Conservation (phyloP, 2,329 filamentous ascomycete species). For the Magnaporthiopsis rhizophila region DNA sequence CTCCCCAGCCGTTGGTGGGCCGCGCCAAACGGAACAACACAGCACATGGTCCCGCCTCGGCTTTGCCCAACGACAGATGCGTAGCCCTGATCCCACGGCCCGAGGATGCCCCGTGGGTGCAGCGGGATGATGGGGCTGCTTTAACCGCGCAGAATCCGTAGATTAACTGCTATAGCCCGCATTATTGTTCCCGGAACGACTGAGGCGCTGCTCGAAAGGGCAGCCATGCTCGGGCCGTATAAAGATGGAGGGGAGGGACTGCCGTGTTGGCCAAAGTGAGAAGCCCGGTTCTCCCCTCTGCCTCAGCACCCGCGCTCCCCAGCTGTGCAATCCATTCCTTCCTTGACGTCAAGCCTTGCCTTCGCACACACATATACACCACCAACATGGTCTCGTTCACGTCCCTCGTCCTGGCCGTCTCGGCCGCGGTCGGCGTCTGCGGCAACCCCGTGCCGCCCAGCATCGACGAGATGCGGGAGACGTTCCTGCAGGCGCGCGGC, state of each 20-base stretch:
- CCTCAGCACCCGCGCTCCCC: background rate
- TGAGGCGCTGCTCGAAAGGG: background rate
- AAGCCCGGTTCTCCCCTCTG: background rate
- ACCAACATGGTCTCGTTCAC: constrained; percentile 4
- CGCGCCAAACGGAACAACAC: too few species aligned
- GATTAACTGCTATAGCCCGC: background rate
- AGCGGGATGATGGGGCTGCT: background rate
- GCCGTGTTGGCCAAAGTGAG: too few species aligned
- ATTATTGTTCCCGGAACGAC: background rate
- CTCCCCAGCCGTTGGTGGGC: too few species aligned
- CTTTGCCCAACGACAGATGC: background rate
- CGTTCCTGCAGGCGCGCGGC: constrained; percentile 3
- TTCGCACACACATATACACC: background rate
- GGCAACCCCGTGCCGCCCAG: constrained; percentile 3
- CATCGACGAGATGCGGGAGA: constrained; percentile 3
- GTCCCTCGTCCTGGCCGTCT: constrained; percentile 4
- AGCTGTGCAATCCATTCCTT: background rate
- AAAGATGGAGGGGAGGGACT: background rate
- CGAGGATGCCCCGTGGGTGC: too few species aligned
- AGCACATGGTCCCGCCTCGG: too few species aligned
- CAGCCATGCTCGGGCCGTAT: background rate
- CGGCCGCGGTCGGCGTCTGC: constrained; percentile 1
- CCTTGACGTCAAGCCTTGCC: background rate
- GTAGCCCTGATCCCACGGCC: too few species aligned
- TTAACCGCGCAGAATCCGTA: background rate